A percentile compares a stretch with the other conserved stretches of the same genome.
Evolutionary conservation across 805 yeast species (phyloP).

Genomic region (Saturnispora ahearnii): DNA sequence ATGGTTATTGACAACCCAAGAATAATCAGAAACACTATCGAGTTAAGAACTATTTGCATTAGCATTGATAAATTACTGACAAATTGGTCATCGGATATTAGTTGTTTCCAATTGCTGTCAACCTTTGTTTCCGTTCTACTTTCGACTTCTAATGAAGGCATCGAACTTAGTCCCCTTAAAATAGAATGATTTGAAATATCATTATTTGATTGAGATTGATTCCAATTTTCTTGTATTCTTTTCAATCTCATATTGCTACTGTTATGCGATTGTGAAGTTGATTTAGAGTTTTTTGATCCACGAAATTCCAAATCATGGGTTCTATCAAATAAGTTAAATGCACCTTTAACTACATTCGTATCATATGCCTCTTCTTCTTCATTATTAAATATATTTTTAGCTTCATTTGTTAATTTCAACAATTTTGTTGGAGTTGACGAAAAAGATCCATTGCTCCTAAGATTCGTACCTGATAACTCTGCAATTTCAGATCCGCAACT

Average conservation of each 20-base stretch:
- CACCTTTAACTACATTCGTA: slow-evolving; percentile 23
- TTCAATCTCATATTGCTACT: slow-evolving; percentile 15
- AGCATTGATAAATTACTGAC: slow-evolving; percentile 21
- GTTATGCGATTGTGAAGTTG: neutral
- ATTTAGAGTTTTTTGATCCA: neutral
- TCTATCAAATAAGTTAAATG: slow-evolving; percentile 24
- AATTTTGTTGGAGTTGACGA: slow-evolving; percentile 19
- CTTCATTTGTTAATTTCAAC: slow-evolving; percentile 16
- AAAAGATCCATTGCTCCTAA: slow-evolving; percentile 9
- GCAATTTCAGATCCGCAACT: too few species aligned
- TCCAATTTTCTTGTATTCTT: slow-evolving; percentile 3
- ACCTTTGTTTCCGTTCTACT: neutral
- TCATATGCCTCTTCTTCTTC: neutral
- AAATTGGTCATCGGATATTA: slow-evolving; percentile 23
- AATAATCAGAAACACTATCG: slow-evolving; percentile 18
- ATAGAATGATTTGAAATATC: slow-evolving; percentile 2
- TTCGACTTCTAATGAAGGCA: neutral
- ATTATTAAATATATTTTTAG: slow-evolving; percentile 5
- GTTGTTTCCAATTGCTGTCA: slow-evolving; percentile 2
- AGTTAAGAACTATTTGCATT: slow-evolving; percentile 21
- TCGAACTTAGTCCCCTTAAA: neutral
- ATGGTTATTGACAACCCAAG: slow-evolving; percentile 16
- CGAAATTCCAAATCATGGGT: neutral
- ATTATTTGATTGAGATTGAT: neutral
- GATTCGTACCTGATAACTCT: neutral